Percentiles rank a stretch among this genome's conserved stretches.
These are phyloP conservation scores for Suhomyces chickasaworum DNA, from an alignment of 1,139 yeast genomes.

Conservation along the genomic window DNA sequence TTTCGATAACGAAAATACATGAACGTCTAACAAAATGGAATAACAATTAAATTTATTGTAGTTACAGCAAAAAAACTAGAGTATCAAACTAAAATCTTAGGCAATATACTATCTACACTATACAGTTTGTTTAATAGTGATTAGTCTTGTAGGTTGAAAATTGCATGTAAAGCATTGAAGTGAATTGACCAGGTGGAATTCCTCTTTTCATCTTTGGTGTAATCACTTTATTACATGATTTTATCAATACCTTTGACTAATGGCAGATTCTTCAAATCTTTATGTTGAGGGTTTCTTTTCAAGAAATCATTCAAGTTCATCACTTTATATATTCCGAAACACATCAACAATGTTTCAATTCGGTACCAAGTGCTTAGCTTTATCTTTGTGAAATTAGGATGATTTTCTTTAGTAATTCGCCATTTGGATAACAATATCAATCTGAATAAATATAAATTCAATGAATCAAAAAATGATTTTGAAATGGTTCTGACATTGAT, in stretches of 20 bases:
- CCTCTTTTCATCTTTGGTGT: too few relatives aligned
- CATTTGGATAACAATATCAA: conserved; percentile 44
- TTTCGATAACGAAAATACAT: neutral
- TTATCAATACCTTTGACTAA: conserved; percentile 16
- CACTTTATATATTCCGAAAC: conserved; percentile 41
- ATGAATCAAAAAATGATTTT: conserved; percentile 30
- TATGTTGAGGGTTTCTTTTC: conserved; percentile 13
- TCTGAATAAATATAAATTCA: conserved; percentile 39
- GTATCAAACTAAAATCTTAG: too few relatives aligned
- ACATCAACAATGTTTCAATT: conserved; percentile 40
- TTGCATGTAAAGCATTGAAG: too few relatives aligned
- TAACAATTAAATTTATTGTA: too few relatives aligned
- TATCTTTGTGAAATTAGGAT: conserved; percentile 34
- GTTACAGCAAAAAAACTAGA: too few relatives aligned
- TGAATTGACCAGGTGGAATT: too few relatives aligned
- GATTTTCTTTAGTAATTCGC: conserved; percentile 45
- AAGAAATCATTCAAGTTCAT: conserved; percentile 44
- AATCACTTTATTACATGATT: conserved; percentile 18
- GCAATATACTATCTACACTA: neutral
- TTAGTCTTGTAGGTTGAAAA: too few relatives aligned
- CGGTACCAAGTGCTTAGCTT: conserved; percentile 34
- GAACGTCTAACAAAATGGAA: too few relatives aligned
- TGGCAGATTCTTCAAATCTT: conserved; percentile 8
- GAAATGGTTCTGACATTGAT: conserved; percentile 30
- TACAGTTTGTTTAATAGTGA: neutral